A percentile compares a stretch with the other conserved stretches of the same genome.
Evolutionary conservation across 1,284 basidiomycete genomes (phyloP).

Genomic region (Marasmius tenuissimus): DNA sequence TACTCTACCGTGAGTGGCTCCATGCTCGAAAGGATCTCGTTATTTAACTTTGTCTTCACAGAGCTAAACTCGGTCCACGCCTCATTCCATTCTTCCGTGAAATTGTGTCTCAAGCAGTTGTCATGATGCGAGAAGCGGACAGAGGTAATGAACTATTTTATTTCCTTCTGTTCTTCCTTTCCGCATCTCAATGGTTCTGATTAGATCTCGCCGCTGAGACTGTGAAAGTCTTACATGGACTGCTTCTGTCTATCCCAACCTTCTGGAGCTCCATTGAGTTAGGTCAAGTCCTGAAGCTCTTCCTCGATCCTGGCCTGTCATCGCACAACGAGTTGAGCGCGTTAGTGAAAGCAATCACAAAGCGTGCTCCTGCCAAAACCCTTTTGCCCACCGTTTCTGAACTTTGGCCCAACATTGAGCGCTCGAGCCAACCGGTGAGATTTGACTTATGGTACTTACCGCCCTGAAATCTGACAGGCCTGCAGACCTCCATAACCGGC

Average conservation of each 20-base stretch:
- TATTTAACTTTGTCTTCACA: constrained; percentile 27
- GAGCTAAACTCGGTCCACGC: constrained; percentile 79
- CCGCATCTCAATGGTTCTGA: constrained; percentile 5
- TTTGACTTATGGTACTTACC: not conserved
- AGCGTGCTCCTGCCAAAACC: constrained; percentile 66
- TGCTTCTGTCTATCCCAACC: constrained; percentile 63
- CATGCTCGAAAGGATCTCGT: not conserved
- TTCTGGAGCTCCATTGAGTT: constrained; percentile 73
- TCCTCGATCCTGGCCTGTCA: constrained; percentile 42
- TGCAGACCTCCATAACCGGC: constrained; percentile 38
- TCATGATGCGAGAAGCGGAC: constrained; percentile 44
- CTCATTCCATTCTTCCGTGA: constrained; percentile 81
- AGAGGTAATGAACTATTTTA: constrained; percentile 25
- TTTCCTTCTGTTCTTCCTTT: not conserved
- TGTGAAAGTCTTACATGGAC: constrained; percentile 50
- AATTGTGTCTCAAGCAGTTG: constrained; percentile 62
- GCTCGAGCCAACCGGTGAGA: constrained; percentile 33
- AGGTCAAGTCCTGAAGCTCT: constrained; percentile 53
- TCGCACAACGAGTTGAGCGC: constrained; percentile 29
- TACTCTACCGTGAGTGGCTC: constrained; percentile 55
- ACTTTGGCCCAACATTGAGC: constrained; percentile 47
- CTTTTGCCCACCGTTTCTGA: constrained; percentile 64
- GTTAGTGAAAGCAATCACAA: constrained; percentile 60
- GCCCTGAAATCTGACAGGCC: not conserved
- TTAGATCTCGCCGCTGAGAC: constrained; percentile 34